These are phyloP conservation scores for Trichoderma erinaceum DNA, from an alignment of 495 filamentous ascomycete genomes.

Conservation along the genomic window DNA sequence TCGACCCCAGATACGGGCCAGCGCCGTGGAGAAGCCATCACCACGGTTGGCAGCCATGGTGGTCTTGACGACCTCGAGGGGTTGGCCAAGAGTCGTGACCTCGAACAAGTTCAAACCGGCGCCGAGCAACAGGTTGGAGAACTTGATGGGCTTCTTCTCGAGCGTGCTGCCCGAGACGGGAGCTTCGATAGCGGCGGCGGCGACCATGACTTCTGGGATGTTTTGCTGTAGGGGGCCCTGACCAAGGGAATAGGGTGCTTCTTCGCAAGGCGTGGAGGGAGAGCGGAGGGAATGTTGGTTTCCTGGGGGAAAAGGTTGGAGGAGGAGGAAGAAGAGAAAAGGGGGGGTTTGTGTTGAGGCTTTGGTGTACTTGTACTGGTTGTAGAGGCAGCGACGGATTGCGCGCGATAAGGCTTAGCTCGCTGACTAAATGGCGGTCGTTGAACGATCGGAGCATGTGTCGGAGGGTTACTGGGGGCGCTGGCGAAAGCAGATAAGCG, in stretches of 20 bases:
- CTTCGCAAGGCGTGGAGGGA: conserved; percentile 50
- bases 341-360: not conserved
- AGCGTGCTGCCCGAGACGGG: conserved; percentile 47
- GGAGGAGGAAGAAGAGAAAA: conserved; percentile 5
- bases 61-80: conserved; percentile 97
- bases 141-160: conserved; percentile 99
- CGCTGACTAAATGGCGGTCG: not conserved
- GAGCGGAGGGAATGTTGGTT: conserved; percentile 19
- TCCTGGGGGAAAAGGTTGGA: conserved; percentile 18
- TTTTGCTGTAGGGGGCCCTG: conserved; percentile 65
- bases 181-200: conserved; percentile 48
- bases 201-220: conserved; percentile 47
- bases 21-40: conserved; percentile 76
- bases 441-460: conserved; percentile 1
- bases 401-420: conserved; percentile 14
- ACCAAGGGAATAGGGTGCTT: conserved; percentile 88
- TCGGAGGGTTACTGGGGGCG: not conserved
- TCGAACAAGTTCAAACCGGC: conserved; percentile 98
- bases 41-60: conserved; percentile 96
- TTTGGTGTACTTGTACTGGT: conserved; percentile 13
- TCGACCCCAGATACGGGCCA: conserved; percentile 84
- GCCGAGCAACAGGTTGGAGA: conserved; percentile 95
- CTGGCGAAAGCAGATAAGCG: not conserved
- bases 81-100: conserved; percentile 69
- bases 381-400: not conserved